phyloP scores from a whole-genome alignment of 192 early-diverging fungal genomes.

The Gigaspora rosea region DNA sequence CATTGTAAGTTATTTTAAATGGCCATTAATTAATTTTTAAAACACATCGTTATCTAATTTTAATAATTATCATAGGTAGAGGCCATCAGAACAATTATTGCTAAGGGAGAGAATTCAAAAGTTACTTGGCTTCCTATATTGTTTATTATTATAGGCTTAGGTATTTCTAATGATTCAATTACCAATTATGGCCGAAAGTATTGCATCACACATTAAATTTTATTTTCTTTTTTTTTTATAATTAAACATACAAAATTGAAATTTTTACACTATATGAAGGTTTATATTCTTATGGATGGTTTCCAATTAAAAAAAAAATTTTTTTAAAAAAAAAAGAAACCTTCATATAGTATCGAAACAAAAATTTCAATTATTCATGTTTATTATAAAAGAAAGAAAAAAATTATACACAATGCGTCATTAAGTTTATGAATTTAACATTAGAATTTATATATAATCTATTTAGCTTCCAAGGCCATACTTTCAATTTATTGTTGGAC shows the following conservation, averaged over 20 bases:
- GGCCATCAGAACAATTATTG: conserved; percentile 58
- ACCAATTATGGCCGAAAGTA: not conserved
- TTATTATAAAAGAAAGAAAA: no score
- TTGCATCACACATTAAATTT: not conserved
- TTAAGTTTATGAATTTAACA: no score
- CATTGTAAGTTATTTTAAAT: conserved; percentile 47
- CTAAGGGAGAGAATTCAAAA: conserved; percentile 46
- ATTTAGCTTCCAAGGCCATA: conserved; percentile 55
- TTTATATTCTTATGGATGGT: no score
- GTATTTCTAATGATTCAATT: conserved; percentile 30
- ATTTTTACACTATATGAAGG: no score
- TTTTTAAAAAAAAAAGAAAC: no score
- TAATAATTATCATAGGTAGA: conserved; percentile 50
- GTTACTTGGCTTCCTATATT: conserved; percentile 50
- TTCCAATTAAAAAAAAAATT: no score
- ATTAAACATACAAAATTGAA: no score
- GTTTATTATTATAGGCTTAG: conserved; percentile 58
- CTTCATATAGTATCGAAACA: no score
- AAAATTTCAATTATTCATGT: no score
- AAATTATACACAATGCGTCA: no score
- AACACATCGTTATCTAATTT: not conserved
- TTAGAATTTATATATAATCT: no score
- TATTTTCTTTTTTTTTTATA: not conserved
- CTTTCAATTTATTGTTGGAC: conserved; percentile 71
- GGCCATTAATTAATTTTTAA: not conserved